These are phyloP conservation scores for Neonectria faginata DNA, from an alignment of 2,329 filamentous ascomycete genomes.

Conservation along the genomic window DNA sequence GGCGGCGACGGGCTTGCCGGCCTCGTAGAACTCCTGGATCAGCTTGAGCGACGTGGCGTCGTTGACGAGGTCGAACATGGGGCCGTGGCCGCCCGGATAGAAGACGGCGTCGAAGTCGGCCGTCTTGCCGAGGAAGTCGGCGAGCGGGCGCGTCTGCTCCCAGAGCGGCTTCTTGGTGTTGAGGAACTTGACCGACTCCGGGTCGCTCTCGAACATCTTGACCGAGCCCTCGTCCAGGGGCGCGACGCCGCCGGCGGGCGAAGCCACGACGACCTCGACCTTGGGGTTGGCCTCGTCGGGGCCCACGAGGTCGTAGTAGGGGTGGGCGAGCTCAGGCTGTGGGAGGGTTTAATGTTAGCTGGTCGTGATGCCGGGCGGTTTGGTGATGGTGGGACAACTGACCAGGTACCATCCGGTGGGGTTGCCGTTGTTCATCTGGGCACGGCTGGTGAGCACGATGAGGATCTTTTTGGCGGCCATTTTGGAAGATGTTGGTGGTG, in stretches of 20 bases:
- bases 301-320: slow-evolving; percentile 66
- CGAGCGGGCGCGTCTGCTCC: slow-evolving; percentile 71
- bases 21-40: slow-evolving; percentile 69
- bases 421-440: slow-evolving; percentile 60
- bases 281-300: slow-evolving; percentile 51
- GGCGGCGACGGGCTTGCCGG: slow-evolving; percentile 70
- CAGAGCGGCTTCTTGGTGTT: slow-evolving; percentile 68
- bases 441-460: slow-evolving; percentile 76
- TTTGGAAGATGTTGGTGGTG: slow-evolving; percentile 25
- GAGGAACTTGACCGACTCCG: slow-evolving; percentile 65
- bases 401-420: slow-evolving; percentile 80
- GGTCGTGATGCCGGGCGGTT: neutral
- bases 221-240: slow-evolving; percentile 71
- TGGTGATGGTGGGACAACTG: slow-evolving; percentile 37
- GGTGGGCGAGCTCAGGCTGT: slow-evolving; percentile 73
- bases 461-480: slow-evolving; percentile 75
- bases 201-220: slow-evolving; percentile 65
- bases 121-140: slow-evolving; percentile 65
- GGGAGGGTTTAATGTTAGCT: neutral
- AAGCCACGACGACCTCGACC: slow-evolving; percentile 68
- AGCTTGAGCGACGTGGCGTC: slow-evolving; percentile 66
- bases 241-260: slow-evolving; percentile 70
- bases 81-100: slow-evolving; percentile 68
- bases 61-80: slow-evolving; percentile 73
- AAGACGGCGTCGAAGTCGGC: slow-evolving; percentile 71